Conservation (phyloP, 163 green algal genomes). For the Volvox carteri region DNA sequence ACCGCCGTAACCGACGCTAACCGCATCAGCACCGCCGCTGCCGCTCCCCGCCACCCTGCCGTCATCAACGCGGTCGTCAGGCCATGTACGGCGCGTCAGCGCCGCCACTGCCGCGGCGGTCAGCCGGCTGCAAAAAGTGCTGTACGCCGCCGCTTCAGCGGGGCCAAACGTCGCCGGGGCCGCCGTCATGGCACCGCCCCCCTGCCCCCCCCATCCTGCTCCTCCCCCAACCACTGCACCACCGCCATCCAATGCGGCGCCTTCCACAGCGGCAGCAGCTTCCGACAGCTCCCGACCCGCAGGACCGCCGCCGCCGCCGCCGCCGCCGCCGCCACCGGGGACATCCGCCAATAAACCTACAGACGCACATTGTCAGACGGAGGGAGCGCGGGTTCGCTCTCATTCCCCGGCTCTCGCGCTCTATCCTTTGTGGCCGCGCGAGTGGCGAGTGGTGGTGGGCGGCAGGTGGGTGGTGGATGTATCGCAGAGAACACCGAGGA, state of each 20-base stretch:
- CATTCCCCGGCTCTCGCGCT: too few relatives aligned
- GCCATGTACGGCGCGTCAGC: background rate
- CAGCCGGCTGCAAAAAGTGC: background rate
- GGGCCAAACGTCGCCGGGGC: background rate
- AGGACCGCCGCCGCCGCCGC: background rate
- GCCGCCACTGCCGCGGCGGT: conserved; percentile 19
- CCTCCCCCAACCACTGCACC: too few relatives aligned
- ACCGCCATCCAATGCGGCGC: too few relatives aligned
- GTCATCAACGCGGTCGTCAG: background rate
- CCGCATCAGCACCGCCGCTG: background rate
- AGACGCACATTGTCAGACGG: background rate
- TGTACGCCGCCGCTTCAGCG: conserved; percentile 15
- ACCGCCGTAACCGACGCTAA: background rate
- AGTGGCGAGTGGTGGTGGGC: too few relatives aligned
- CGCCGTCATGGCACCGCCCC: too few relatives aligned
- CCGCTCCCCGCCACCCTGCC: background rate
- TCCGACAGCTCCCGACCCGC: background rate
- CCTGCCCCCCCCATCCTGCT: too few relatives aligned
- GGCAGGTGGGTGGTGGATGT: too few relatives aligned
- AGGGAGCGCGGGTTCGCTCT: background rate
- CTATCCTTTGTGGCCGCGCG: too few relatives aligned
- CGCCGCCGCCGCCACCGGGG: background rate
- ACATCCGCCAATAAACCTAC: background rate
- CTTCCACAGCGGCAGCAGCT: background rate
- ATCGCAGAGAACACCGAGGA: too few relatives aligned